phyloP scores from a whole-genome alignment of 371 early-diverging fungal species.

The Dichotomocladium elegans region DNA sequence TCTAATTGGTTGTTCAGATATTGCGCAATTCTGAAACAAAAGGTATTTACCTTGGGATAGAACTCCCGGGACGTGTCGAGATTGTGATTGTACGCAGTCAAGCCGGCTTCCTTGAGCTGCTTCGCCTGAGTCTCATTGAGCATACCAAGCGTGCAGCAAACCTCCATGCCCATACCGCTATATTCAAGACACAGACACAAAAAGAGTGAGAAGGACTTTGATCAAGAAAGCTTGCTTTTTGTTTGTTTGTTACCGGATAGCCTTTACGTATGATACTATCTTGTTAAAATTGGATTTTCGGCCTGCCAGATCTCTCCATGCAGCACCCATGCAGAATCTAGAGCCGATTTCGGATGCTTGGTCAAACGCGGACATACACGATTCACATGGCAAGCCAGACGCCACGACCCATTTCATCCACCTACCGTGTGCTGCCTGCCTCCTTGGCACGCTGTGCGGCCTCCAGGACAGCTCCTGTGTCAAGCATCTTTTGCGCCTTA shows the following conservation, averaged over 20 bases:
- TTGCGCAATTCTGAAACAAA: background rate
- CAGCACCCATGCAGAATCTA: slow-evolving; percentile 83
- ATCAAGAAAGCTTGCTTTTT: background rate
- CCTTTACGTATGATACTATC: slow-evolving; percentile 72
- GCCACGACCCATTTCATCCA: background rate
- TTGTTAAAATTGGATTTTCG: slow-evolving; percentile 84
- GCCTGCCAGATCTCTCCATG: slow-evolving; percentile 82
- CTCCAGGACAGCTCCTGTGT: slow-evolving; percentile 66
- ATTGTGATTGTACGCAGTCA: slow-evolving; percentile 92
- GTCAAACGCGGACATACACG: too few species aligned
- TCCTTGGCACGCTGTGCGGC: slow-evolving; percentile 81
- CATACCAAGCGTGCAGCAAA: slow-evolving; percentile 89
- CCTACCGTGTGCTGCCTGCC: slow-evolving; percentile 69
- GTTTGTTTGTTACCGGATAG: slow-evolving; percentile 62
- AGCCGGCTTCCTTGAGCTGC: slow-evolving; percentile 77
- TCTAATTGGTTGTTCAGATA: slow-evolving; percentile 20
- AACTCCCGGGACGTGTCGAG: slow-evolving; percentile 82
- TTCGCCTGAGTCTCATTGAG: slow-evolving; percentile 73
- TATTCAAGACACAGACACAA: background rate
- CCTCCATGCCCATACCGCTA: slow-evolving; percentile 89
- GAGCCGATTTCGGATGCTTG: too few species aligned
- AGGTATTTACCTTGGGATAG: slow-evolving; percentile 65
- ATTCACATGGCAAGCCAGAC: too few species aligned
- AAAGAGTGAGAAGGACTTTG: background rate
- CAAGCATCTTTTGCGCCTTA: slow-evolving; percentile 72